A percentile compares a stretch with the other conserved stretches of the same genome.
These are phyloP conservation scores for Mortierella sp. DNA, from an alignment of 371 early-diverging fungal genomes.

Conservation along the genomic window DNA sequence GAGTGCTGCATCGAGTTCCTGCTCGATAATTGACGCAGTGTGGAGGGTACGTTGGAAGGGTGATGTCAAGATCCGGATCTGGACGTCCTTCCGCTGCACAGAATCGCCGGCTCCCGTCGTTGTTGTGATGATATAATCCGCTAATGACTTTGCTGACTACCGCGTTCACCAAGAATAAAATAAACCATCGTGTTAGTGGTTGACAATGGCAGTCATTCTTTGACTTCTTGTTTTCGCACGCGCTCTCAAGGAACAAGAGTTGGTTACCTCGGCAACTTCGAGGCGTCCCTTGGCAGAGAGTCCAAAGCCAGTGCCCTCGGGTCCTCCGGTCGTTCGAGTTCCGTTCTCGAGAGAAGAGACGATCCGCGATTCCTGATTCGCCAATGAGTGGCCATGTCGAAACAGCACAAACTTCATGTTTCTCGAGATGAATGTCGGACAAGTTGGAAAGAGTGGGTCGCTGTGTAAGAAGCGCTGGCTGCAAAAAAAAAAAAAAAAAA, in stretches of 20 bases:
- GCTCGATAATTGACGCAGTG: slow-evolving; percentile 36
- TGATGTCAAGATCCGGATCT: slow-evolving; percentile 36
- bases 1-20: slow-evolving; percentile 2
- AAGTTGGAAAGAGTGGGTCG: not conserved
- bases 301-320: slow-evolving; percentile 42
- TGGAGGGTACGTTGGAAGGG: slow-evolving; percentile 43
- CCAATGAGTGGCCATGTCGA: slow-evolving; percentile 54
- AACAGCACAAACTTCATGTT: slow-evolving; percentile 45
- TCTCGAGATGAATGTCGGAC: not conserved
- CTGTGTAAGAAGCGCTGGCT: too few species aligned
- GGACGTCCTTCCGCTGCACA: not conserved
- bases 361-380: slow-evolving; percentile 51
- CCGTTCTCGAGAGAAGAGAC: slow-evolving; percentile 51
- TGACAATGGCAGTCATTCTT: not conserved
- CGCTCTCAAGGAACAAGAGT: not conserved
- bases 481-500: not conserved
- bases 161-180: not conserved
- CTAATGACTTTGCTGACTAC: slow-evolving; percentile 33
- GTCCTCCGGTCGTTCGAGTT: slow-evolving; percentile 35
- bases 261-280: slow-evolving; percentile 28
- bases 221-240: not conserved
- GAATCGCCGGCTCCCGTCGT: not conserved
- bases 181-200: too few species aligned
- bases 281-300: slow-evolving; percentile 34
- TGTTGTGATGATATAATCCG: slow-evolving; percentile 19